Evolutionary conservation across 805 yeast genomes (phyloP).

Genomic region (Wilhelminamyces savonicus): DNA sequence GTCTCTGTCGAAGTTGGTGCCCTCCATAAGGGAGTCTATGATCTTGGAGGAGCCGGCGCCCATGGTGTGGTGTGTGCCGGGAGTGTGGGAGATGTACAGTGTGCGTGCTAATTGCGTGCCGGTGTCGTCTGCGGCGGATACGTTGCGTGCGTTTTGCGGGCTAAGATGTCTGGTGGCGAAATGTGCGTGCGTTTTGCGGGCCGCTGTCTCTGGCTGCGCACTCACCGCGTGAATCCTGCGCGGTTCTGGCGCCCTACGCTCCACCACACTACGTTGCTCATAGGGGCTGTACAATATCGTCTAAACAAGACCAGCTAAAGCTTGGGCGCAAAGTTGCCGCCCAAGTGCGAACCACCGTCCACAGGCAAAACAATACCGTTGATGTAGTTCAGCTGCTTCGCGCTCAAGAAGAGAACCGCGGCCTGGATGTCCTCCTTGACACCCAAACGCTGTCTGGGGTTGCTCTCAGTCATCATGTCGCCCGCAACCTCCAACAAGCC

Average conservation of each 20-base stretch:
- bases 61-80: conserved; percentile 26
- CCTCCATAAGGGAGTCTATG: conserved; percentile 68
- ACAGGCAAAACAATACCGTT: conserved; percentile 65
- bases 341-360: conserved; percentile 61
- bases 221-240: no score
- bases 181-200: background rate
- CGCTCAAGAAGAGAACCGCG: conserved; percentile 48
- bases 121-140: background rate
- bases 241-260: no score
- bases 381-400: conserved; percentile 50
- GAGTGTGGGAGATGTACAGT: background rate
- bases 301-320: no score
- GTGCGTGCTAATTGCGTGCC: background rate
- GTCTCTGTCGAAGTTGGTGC: conserved; percentile 80
- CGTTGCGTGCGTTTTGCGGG: background rate
- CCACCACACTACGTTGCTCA: no score
- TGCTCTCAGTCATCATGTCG: conserved; percentile 37
- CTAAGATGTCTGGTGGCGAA: background rate
- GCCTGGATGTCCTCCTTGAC: conserved; percentile 52
- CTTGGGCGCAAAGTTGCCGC: no score
- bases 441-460: conserved; percentile 64
- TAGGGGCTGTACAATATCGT: no score
- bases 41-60: conserved; percentile 57
- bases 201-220: background rate
- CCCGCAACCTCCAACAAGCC: conserved; percentile 52